A percentile compares a stretch with the other conserved stretches of the same genome.
These are phyloP conservation scores for Backusella mclennaniae DNA, from an alignment of 192 early-diverging fungal species.

Conservation along the genomic window DNA sequence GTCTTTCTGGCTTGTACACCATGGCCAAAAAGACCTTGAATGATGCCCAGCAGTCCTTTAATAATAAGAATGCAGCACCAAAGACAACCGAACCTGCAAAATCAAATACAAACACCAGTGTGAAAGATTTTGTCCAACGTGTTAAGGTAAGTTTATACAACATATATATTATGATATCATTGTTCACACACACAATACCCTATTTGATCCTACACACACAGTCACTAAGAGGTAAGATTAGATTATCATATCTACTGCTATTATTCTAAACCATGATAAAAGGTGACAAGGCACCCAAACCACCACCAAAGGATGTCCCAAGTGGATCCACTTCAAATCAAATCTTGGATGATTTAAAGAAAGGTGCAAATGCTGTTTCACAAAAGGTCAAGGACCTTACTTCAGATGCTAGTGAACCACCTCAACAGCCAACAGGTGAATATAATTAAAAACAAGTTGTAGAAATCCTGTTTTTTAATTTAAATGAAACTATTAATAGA, in stretches of 20 bases:
- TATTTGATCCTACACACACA: neutral
- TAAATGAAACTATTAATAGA: neutral
- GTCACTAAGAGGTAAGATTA: neutral
- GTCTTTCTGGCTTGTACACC: neutral
- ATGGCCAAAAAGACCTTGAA: neutral
- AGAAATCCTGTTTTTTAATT: neutral
- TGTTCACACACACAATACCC: neutral
- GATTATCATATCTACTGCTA: too few relatives aligned
- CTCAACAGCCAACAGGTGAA: neutral
- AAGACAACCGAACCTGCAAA: neutral
- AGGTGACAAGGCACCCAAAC: neutral
- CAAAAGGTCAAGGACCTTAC: neutral
- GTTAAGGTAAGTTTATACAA: neutral
- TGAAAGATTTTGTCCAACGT: slow-evolving; percentile 4
- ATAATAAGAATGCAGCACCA: neutral
- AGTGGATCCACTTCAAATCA: slow-evolving; percentile 1
- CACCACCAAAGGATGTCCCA: neutral
- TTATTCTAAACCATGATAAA: neutral
- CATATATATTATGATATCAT: neutral
- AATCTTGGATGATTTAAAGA: neutral
- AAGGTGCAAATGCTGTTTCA: neutral
- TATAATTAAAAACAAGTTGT: neutral
- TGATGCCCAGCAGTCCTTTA: neutral
- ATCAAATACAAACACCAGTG: neutral
- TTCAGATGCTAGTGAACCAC: neutral